phyloP scores from a whole-genome alignment of 768 basidiomycete species.

The Kwoniella dendrophila region DNA sequence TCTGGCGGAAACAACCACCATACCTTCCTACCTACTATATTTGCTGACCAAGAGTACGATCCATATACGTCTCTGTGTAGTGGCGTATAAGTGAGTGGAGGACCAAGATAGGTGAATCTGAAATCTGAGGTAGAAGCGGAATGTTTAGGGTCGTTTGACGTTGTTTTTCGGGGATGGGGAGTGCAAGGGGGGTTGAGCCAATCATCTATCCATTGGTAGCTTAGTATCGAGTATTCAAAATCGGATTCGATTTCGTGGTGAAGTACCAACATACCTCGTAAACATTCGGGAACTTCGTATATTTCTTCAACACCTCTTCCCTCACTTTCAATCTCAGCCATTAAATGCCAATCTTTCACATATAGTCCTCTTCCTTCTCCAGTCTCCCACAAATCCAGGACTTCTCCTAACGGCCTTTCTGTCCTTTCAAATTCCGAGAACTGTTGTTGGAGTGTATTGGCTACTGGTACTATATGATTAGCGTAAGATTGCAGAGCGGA shows the following conservation, averaged over 20 bases:
- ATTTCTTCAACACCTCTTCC: slow-evolving; percentile 40
- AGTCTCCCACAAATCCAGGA: slow-evolving; percentile 50
- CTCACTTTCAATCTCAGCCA: slow-evolving; percentile 40
- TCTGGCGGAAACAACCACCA: slow-evolving; percentile 56
- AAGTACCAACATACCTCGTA: slow-evolving; percentile 40
- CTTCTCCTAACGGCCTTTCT: slow-evolving; percentile 43
- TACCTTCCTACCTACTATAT: slow-evolving; percentile 52
- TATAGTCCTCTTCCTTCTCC: slow-evolving; percentile 42
- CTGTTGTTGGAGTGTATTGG: slow-evolving; percentile 37
- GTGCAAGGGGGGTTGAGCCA: slow-evolving; percentile 50
- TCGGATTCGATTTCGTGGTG: background rate
- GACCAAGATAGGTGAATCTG: slow-evolving; percentile 54
- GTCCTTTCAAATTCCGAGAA: slow-evolving; percentile 52
- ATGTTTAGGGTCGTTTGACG: too few relatives aligned
- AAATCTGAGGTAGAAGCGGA: slow-evolving; percentile 37
- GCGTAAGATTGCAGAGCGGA: slow-evolving; percentile 37
- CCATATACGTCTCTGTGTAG: slow-evolving; percentile 56
- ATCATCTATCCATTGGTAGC: slow-evolving; percentile 31
- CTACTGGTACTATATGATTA: slow-evolving; percentile 48
- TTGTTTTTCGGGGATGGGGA: background rate
- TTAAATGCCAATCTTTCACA: slow-evolving; percentile 57
- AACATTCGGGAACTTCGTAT: slow-evolving; percentile 49
- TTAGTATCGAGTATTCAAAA: background rate
- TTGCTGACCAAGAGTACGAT: slow-evolving; percentile 55
- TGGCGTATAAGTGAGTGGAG: slow-evolving; percentile 51